Conservation (phyloP, 305 asterid species). For the Solanum aculeatissimum region DNA sequence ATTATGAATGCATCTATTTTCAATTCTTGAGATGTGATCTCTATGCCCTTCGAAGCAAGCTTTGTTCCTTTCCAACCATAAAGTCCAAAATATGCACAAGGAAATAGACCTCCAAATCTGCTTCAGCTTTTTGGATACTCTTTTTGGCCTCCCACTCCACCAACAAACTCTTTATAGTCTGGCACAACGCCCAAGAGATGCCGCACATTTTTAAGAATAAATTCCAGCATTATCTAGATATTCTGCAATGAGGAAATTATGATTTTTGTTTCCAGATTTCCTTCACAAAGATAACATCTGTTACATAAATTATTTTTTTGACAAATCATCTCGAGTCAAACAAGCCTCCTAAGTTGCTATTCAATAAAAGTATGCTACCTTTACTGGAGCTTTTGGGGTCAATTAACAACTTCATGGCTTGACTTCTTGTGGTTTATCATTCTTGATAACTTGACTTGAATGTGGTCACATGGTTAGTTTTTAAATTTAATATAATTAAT, state of each 20-base stretch:
- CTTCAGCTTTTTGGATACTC: neutral
- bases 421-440: neutral
- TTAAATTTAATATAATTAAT: too few species aligned
- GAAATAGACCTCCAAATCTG: neutral
- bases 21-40: neutral
- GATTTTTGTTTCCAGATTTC: neutral
- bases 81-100: neutral
- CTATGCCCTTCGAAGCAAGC: neutral
- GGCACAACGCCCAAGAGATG: neutral
- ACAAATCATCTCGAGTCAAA: neutral
- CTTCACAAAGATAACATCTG: neutral
- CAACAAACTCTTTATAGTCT: neutral
- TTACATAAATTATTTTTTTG: neutral
- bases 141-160: neutral
- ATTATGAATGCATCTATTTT: neutral
- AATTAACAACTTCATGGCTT: neutral
- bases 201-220: neutral
- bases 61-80: neutral
- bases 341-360: neutral
- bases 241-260: neutral
- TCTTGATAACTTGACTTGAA: neutral
- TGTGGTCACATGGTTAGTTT: neutral
- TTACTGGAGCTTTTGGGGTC: neutral
- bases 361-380: neutral
- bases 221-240: neutral